These are phyloP conservation scores for Aspergillus arachidicola DNA, from an alignment of 2,329 filamentous ascomycete species.

Conservation along the genomic window DNA sequence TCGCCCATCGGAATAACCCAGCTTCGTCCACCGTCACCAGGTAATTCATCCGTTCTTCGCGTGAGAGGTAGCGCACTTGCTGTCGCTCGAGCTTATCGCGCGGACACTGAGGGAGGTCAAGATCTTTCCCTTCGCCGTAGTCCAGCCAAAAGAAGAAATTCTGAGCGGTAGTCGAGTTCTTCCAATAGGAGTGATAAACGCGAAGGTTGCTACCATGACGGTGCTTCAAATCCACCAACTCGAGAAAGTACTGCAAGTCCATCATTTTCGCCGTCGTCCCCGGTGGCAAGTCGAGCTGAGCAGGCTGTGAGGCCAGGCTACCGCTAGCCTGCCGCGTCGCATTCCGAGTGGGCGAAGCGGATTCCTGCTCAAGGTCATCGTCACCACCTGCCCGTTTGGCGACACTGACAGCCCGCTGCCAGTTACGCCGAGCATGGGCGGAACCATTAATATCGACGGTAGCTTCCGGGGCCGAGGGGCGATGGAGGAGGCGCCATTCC, in stretches of 20 bases:
- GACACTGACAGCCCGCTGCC: slow-evolving; percentile 73
- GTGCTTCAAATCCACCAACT: slow-evolving; percentile 87
- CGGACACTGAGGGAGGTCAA: slow-evolving; percentile 73
- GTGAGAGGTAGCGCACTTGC: slow-evolving; percentile 78
- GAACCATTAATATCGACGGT: slow-evolving; percentile 21
- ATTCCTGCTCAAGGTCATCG: slow-evolving; percentile 44
- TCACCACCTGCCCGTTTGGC: slow-evolving; percentile 73
- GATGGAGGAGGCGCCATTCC: slow-evolving; percentile 53
- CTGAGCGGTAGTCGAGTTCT: slow-evolving; percentile 71
- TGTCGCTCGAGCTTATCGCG: slow-evolving; percentile 75
- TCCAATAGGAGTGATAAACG: slow-evolving; percentile 84
- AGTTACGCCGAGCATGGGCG: slow-evolving; percentile 64
- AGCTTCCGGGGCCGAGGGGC: slow-evolving; percentile 34
- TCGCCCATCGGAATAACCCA: slow-evolving; percentile 82
- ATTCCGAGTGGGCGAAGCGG: slow-evolving; percentile 30
- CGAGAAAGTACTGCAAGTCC: slow-evolving; percentile 80
- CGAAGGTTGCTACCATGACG: slow-evolving; percentile 82
- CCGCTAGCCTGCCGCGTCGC: background rate
- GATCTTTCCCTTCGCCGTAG: slow-evolving; percentile 69
- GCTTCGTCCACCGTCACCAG: slow-evolving; percentile 73
- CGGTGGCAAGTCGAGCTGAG: slow-evolving; percentile 53
- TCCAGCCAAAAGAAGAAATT: slow-evolving; percentile 97
- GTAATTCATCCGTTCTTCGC: slow-evolving; percentile 80
- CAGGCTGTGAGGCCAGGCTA: slow-evolving; percentile 7
- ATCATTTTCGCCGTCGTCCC: slow-evolving; percentile 74